Evolutionary conservation across 176 grass and related monocot species (phyloP).

Genomic region (Oryza glumipatula): DNA sequence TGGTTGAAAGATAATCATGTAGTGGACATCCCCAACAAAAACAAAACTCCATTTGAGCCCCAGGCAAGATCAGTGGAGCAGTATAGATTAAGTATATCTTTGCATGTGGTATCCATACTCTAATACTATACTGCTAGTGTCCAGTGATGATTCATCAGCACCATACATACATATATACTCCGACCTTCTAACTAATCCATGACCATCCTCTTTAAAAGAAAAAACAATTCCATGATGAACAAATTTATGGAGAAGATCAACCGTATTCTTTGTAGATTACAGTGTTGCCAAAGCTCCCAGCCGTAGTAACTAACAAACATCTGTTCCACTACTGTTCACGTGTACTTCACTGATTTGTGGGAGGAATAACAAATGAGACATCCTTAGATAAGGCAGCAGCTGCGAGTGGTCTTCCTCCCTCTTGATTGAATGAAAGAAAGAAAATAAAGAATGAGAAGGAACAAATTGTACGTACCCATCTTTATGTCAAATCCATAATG

Average conservation of each 20-base stretch:
- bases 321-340: conserved; percentile 19
- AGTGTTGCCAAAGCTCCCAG: neutral
- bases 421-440: conserved; percentile 33
- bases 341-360: conserved; percentile 28
- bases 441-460: conserved; percentile 26
- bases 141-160: conserved; percentile 28
- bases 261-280: neutral
- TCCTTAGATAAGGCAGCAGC: conserved; percentile 35
- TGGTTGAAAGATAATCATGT: conserved; percentile 39
- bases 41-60: conserved; percentile 32
- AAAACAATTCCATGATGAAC: neutral
- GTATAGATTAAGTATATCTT: conserved; percentile 19
- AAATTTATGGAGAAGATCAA: neutral
- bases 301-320: neutral
- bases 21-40: conserved; percentile 46
- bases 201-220: neutral
- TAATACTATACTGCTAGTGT: neutral
- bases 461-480: conserved; percentile 35
- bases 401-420: conserved; percentile 23
- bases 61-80: conserved; percentile 14
- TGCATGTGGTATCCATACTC: conserved; percentile 29
- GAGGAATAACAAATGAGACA: conserved; percentile 21
- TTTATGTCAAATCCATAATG: conserved; percentile 53
- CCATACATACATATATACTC: neutral
- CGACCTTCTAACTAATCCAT: conserved; percentile 45